Percentiles rank a stretch among this genome's conserved stretches.
phyloP scores from a whole-genome alignment of 106 monocot species.

The Platanthera guangdongensis region DNA sequence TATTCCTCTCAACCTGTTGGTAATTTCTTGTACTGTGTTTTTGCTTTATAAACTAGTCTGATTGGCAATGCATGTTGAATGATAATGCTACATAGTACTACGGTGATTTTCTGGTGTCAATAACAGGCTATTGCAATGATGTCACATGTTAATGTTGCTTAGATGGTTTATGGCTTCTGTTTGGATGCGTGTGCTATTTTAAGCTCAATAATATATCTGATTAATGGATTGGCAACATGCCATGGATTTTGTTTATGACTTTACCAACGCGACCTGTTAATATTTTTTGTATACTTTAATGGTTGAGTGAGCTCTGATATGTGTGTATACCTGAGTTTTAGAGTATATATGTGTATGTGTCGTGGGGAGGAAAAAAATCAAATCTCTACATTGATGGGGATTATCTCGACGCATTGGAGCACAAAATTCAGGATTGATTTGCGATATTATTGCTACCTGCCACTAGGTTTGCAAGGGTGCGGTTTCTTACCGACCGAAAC shows the following conservation, averaged over 20 bases:
- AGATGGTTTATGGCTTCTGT: conserved; percentile 1
- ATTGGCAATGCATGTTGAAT: background rate
- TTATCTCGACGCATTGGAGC: no score
- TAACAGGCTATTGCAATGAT: background rate
- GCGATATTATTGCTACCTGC: no score
- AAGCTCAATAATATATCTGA: background rate
- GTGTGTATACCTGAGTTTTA: background rate
- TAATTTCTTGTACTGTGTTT: background rate
- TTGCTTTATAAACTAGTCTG: background rate
- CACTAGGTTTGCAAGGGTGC: no score
- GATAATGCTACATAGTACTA: background rate
- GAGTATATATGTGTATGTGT: background rate
- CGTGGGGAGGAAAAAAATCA: no score
- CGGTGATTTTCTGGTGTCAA: no score
- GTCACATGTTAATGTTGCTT: background rate
- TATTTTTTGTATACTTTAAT: background rate
- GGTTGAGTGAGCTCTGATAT: background rate
- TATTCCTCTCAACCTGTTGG: background rate
- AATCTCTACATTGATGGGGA: no score
- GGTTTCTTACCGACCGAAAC: no score
- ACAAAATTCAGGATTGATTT: no score
- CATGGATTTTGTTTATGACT: background rate
- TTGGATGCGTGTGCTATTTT: background rate
- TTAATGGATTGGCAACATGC: background rate
- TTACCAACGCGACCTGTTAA: background rate